Evolutionary conservation across 1,284 basidiomycete species (phyloP), one percentile per base, ranked within the genome.

Genomic region (Cryptococcus wingfieldii): DNA sequence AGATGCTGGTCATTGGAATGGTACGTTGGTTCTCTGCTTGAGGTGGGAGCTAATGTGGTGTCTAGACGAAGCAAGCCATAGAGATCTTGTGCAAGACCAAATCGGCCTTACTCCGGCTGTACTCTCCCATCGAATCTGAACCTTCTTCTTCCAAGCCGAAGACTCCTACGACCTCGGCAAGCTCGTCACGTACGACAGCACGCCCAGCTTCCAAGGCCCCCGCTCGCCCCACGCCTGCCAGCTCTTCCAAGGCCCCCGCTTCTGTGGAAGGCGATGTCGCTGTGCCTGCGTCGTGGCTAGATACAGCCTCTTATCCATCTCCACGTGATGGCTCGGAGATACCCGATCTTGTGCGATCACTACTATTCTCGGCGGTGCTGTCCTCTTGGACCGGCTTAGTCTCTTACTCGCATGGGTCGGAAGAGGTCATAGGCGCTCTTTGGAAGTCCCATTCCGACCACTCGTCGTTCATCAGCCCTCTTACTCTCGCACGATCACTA

Each of bases 1-100:
- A 61, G 46, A 62, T 58, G 31, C 13, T 70, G 12, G 38, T 47
- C 2, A 27, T 71, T 18, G 61, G 65, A 42, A 68, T 71, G 67
- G 71, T 73, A 55, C 58, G 69, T 63, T 12, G 2, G n/a, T 2
- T 3, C 19, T 41, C 13, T 18, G 19, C 16, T 19, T 6, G 18
- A 19, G n/a, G 18, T 10, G 14, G 31, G n/a, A 12, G 38, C 34
- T 18, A 38, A 31, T 31, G 54, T 59, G 55, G 59, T 39, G 18
- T 42, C 5, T 41, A 72, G 69, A 47, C 59, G 38, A 45, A 47
- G 0, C 51, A 53, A 49, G 67, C 63, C 1, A 51, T 69, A 28
- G 60, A 61, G 4, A 27, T 66, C 7, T 54, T 68, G 1, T 39
- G 54, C n/a, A 59, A 47, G 5, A 51, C 61, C 14, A 59, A 62